Percentiles rank a stretch among this genome's conserved stretches.
These are phyloP conservation scores for Phytophthora niederhauseri DNA, from an alignment of 352 stramenopile species.

Conservation along the genomic window DNA sequence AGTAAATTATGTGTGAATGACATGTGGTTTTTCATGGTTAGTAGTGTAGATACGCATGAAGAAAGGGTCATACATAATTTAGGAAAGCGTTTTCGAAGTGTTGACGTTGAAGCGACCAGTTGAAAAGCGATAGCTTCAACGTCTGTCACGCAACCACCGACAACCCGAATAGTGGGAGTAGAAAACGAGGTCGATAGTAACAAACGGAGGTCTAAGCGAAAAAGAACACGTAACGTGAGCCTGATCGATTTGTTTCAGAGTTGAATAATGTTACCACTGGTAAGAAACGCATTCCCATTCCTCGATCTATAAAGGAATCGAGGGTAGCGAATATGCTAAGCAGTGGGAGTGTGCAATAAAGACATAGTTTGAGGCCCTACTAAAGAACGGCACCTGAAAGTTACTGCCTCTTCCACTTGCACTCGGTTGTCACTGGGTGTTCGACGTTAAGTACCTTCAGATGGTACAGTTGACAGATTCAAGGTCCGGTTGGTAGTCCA, in stretches of 20 bases:
- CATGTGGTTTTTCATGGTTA: not conserved
- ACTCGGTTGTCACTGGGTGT: no score
- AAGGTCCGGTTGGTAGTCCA: no score
- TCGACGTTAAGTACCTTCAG: no score
- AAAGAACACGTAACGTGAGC: not conserved
- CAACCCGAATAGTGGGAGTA: not conserved
- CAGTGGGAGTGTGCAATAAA: no score
- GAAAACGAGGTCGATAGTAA: not conserved
- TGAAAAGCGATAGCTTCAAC: not conserved
- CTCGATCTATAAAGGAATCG: no score
- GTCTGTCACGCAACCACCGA: not conserved
- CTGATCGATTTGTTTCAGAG: not conserved
- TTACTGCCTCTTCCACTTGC: no score
- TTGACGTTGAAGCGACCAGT: not conserved
- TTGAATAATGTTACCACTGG: no score
- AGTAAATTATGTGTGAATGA: not conserved
- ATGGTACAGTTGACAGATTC: no score
- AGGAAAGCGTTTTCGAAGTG: not conserved
- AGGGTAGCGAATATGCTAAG: no score
- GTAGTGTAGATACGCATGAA: not conserved
- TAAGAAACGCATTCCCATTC: no score
- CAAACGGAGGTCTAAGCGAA: not conserved
- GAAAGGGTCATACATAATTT: not conserved
- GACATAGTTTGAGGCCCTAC: no score
- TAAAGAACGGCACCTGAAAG: no score